Conservation (phyloP, 345 rosid species). For the Excoecaria cochinchinensis region DNA sequence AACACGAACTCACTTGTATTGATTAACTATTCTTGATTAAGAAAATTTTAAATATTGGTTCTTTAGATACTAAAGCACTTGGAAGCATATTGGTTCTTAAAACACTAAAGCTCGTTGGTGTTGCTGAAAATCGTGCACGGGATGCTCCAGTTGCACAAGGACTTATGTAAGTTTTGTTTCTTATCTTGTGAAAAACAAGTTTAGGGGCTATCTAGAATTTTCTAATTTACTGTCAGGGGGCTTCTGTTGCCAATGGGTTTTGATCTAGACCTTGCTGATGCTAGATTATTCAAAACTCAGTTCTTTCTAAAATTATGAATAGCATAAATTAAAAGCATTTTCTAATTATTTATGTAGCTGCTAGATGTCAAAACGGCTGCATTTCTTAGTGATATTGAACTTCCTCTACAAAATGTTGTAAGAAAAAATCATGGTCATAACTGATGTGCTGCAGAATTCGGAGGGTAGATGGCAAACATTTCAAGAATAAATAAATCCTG, state of each 20-base stretch:
- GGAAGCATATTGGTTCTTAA: slow-evolving; percentile 98
- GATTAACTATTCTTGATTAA: too few relatives aligned
- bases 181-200: neutral
- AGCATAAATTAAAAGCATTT: neutral
- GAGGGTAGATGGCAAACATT: neutral
- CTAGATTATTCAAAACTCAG: neutral
- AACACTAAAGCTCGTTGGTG: slow-evolving; percentile 92
- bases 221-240: neutral
- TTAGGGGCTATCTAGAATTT: neutral
- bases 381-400: neutral
- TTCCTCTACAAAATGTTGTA: neutral
- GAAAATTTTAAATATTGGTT: too few relatives aligned
- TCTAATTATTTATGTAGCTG: neutral
- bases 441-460: neutral
- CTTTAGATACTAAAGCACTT: too few relatives aligned
- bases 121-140: slow-evolving; percentile 97
- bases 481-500: neutral
- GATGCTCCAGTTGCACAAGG: slow-evolving; percentile 99
- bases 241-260: slow-evolving; percentile 2
- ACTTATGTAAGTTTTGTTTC: slow-evolving; percentile 60
- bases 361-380: neutral
- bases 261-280: neutral
- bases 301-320: neutral
- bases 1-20: too few relatives aligned
- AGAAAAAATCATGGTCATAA: neutral